These are phyloP conservation scores for Colletotrichum salicis DNA, from an alignment of 2,329 filamentous ascomycete genomes.

Conservation along the genomic window DNA sequence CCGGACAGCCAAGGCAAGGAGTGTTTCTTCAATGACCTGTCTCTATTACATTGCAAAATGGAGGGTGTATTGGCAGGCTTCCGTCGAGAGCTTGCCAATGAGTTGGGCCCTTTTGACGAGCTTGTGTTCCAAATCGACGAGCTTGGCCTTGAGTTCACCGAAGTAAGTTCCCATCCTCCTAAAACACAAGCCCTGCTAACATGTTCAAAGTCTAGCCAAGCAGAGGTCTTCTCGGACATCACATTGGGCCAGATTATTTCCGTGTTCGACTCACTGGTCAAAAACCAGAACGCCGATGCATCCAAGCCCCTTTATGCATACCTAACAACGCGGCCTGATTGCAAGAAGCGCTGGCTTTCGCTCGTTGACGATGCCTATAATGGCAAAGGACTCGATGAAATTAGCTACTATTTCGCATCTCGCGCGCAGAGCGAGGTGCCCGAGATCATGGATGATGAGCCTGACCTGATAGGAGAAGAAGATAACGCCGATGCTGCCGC, in stretches of 20 bases:
- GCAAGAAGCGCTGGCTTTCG: constrained; percentile 51
- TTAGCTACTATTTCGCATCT: constrained; percentile 50
- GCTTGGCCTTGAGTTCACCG: constrained; percentile 63
- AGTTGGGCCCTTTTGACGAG: constrained; percentile 58
- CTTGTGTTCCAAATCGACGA: constrained; percentile 63
- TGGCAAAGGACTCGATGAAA: constrained; percentile 53
- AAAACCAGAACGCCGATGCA: constrained; percentile 54
- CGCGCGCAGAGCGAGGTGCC: constrained; percentile 35
- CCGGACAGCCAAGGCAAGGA: constrained; percentile 43
- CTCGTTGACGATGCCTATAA: constrained; percentile 54
- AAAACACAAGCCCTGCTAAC: constrained; percentile 41
- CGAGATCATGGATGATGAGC: constrained; percentile 37
- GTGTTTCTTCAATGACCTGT: constrained; percentile 58
- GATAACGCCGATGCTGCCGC: constrained; percentile 28
- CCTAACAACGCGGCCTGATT: constrained; percentile 52
- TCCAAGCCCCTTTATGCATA: constrained; percentile 54
- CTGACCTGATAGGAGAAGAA: constrained; percentile 33
- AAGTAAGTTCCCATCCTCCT: constrained; percentile 49
- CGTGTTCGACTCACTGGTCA: constrained; percentile 54
- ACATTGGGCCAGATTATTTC: constrained; percentile 55
- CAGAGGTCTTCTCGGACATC: constrained; percentile 47
- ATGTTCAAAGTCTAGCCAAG: constrained; percentile 46
- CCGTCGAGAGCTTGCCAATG: constrained; percentile 57
- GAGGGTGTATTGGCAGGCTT: constrained; percentile 56
- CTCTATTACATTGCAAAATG: constrained; percentile 55